These are phyloP conservation scores for Euryodendron excelsum DNA, from an alignment of 148 eudicot genomes.

Conservation along the genomic window DNA sequence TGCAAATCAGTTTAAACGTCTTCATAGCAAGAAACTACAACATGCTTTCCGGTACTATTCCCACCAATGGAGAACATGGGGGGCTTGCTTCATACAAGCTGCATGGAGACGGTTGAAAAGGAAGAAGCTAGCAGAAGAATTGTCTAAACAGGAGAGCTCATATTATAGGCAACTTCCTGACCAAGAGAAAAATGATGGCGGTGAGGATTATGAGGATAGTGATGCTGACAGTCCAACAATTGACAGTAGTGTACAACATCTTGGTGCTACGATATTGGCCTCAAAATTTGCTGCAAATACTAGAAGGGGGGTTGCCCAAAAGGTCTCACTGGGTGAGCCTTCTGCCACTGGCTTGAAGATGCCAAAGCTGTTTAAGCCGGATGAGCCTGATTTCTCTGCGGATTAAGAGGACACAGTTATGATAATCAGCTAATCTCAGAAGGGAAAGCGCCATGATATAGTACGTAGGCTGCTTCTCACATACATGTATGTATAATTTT, in stretches of 20 bases:
- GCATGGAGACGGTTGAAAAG: conserved; percentile 78
- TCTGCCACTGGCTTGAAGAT: conserved; percentile 37
- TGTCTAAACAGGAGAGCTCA: conserved; percentile 44
- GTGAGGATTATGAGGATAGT: not conserved
- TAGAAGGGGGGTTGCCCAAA: conserved; percentile 46
- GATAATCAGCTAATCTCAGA: not conserved
- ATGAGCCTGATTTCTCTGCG: conserved; percentile 66
- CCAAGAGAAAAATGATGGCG: conserved; percentile 3
- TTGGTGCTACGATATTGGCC: conserved; percentile 62
- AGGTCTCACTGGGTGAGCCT: conserved; percentile 32
- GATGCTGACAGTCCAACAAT: not conserved
- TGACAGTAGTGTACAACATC: conserved; percentile 29
- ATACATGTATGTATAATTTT: too few species aligned
- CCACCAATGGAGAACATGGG: conserved; percentile 95
- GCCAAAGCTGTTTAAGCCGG: conserved; percentile 87
- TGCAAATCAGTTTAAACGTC: conserved; percentile 72
- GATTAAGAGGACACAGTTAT: not conserved
- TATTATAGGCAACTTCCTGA: conserved; percentile 17
- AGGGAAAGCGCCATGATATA: not conserved
- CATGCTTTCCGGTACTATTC: conserved; percentile 86
- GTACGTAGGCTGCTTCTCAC: not conserved
- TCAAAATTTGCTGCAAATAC: conserved; percentile 75
- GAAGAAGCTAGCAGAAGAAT: conserved; percentile 59
- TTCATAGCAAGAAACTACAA: conserved; percentile 79
- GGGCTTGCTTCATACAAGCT: conserved; percentile 74